Percentiles rank a stretch among this genome's conserved stretches.
phyloP scores from a whole-genome alignment of 768 basidiomycete genomes.

The Pholiota microspora region DNA sequence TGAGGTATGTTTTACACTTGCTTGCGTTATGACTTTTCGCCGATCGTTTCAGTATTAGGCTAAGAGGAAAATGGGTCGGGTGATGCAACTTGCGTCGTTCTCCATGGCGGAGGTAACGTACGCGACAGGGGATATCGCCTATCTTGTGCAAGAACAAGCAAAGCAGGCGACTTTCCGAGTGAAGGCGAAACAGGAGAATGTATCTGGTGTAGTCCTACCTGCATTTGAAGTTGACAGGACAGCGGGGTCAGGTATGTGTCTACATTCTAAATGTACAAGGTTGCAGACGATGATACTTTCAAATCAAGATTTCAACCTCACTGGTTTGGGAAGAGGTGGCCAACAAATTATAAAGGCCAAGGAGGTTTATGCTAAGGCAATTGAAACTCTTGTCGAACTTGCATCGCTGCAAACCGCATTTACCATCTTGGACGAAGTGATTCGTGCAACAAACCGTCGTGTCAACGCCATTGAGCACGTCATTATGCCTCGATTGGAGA shows the following conservation, averaged over 20 bases:
- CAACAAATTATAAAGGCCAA: conserved; percentile 95
- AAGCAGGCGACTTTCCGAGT: conserved; percentile 90
- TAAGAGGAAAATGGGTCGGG: conserved; percentile 97
- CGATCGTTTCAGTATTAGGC: conserved; percentile 56
- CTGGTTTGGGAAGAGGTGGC: conserved; percentile 94
- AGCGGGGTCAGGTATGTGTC: conserved; percentile 67
- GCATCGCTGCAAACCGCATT: conserved; percentile 98
- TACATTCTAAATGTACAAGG: background rate
- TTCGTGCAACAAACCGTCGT: conserved; percentile 97
- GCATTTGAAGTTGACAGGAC: conserved; percentile 92
- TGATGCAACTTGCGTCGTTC: conserved; percentile 98
- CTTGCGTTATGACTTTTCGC: conserved; percentile 6
- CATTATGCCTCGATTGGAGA: conserved; percentile 91
- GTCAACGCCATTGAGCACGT: conserved; percentile 99
- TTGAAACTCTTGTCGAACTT: conserved; percentile 95
- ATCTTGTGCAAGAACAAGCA: conserved; percentile 96
- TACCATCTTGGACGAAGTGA: conserved; percentile 97
- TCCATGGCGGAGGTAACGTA: conserved; percentile 99
- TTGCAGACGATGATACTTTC: background rate
- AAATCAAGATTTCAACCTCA: conserved; percentile 85
- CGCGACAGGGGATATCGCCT: conserved; percentile 94
- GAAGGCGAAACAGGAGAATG: conserved; percentile 95
- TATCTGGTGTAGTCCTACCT: conserved; percentile 93
- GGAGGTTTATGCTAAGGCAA: conserved; percentile 96
- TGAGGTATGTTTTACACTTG: conserved; percentile 55